Evolutionary conservation across 176 grass and related monocot species (phyloP).

Genomic region (Oryza longistaminata): DNA sequence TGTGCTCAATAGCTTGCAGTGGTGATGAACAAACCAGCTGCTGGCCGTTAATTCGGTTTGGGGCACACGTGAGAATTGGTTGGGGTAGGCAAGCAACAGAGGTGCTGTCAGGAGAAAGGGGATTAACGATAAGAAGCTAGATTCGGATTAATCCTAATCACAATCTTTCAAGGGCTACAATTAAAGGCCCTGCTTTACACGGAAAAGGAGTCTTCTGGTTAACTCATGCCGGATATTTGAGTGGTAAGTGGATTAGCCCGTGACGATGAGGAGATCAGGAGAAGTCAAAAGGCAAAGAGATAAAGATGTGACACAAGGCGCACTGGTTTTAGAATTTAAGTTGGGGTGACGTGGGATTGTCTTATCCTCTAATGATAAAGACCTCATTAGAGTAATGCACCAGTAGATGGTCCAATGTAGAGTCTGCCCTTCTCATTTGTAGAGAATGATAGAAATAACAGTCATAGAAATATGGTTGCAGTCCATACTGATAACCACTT

Average conservation of each 20-base stretch:
- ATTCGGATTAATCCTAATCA: conserved; percentile 30
- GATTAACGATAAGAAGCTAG: conserved; percentile 13
- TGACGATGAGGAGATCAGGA: neutral
- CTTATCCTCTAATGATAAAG: conserved; percentile 22
- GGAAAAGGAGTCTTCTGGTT: conserved; percentile 29
- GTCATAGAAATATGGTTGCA: too few relatives aligned
- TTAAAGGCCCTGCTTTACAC: neutral
- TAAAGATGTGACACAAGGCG: conserved; percentile 40
- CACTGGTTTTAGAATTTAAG: conserved; percentile 5
- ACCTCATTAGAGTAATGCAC: too few relatives aligned
- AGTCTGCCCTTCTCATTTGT: too few relatives aligned
- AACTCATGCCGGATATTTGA: neutral
- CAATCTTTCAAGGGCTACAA: neutral
- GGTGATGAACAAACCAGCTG: neutral
- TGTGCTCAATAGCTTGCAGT: neutral
- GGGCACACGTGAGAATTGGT: conserved; percentile 12
- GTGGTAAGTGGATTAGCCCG: conserved; percentile 5
- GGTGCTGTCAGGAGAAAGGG: neutral
- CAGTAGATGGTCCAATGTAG: too few relatives aligned
- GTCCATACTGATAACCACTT: too few relatives aligned
- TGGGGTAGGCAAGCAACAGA: conserved; percentile 7
- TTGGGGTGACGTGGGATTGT: conserved; percentile 25
- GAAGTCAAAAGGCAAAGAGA: neutral
- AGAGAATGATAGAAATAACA: too few relatives aligned
- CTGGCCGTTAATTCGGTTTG: conserved; percentile 39